Base-by-base conservation (phyloP, 176 grass and related monocot genomes). In the Raddia guianensis region DNA sequence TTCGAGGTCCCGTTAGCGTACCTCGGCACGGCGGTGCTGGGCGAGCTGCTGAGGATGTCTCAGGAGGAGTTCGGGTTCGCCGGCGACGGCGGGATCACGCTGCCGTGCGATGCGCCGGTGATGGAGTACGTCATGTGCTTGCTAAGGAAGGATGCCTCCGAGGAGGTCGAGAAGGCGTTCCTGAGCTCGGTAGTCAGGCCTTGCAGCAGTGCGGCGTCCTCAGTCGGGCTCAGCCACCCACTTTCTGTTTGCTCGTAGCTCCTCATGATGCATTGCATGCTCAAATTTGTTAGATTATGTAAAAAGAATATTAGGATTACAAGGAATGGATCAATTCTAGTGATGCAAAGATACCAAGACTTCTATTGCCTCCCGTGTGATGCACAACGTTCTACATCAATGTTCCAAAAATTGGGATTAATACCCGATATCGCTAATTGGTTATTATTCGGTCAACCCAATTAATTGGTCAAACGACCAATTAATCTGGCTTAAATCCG, bases 41-140 rank as follows among this genome's bases (percentile, higher is more conserved):
- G 13, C 8, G 85, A 87, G 85, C 79, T 87, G 46, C 9, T 87
- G 3, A 76, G 64, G 54, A 82, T 86, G 58, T 79, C 76, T 0
- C 59, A 61, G 63, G 61, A 86, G 68, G 84, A 86, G 82, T 91
- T 85, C 19, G 89, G 86, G 16, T 82, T 85, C 4, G 52, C 44
- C 1, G 15, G 54, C 40, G 63, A 78, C 12, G 90, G 80, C 14
- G 84, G 78, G 44, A 95, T 95, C 75, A 95, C 33, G 8, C 34
- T 94, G 77, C 73, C 77, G 0, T 94, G 77, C 9, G 86, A 94
- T 9, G 80, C 76, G 27, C 51, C 27, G 0, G 79, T 74, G 33
- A 72, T 91, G 72, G 84, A 94, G 35, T 89, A 94, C 16, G 78
- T 66, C 0, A 27, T 91, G 63, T 83, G 70, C 3, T 76, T 91